phyloP scores from a whole-genome alignment of 176 grass and related monocot genomes.

The Raddia guianensis region DNA sequence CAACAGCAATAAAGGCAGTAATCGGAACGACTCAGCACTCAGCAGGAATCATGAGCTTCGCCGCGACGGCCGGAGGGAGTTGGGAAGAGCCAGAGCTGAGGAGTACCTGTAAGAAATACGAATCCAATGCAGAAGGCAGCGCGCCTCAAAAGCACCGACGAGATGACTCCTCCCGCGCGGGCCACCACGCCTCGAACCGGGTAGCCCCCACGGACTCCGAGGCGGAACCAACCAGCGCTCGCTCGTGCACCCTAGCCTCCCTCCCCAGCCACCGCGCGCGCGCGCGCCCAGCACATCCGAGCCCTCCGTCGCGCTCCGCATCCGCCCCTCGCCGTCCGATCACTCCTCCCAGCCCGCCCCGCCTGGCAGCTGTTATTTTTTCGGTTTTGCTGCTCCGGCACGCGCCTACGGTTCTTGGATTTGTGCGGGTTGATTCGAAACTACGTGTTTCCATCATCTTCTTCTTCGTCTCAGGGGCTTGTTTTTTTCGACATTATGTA shows the following conservation, averaged over 20 bases:
- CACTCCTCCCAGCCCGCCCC: neutral
- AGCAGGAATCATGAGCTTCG: no score
- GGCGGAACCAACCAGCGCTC: slow-evolving; percentile 16
- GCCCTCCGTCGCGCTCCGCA: neutral
- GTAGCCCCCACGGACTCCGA: slow-evolving; percentile 18
- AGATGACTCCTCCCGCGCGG: slow-evolving; percentile 1
- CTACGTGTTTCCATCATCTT: no score
- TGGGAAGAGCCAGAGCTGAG: no score
- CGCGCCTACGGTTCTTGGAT: no score
- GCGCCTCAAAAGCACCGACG: slow-evolving; percentile 47
- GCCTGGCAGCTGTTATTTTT: neutral
- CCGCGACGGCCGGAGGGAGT: no score
- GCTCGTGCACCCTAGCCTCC: neutral
- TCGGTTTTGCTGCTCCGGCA: no score
- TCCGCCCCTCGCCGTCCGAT: slow-evolving; percentile 40
- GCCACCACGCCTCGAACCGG: slow-evolving; percentile 41
- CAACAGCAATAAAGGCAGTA: no score
- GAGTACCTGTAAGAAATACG: neutral
- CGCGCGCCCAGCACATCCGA: neutral
- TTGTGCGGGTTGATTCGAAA: no score
- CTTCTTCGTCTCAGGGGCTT: no score
- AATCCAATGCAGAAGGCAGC: slow-evolving; percentile 7
- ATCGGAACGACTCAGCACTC: no score
- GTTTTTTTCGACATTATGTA: no score
- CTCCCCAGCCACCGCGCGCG: slow-evolving; percentile 21